These are phyloP conservation scores for Pythium dissotocum DNA, from an alignment of 352 stramenopile species.

Conservation along the genomic window DNA sequence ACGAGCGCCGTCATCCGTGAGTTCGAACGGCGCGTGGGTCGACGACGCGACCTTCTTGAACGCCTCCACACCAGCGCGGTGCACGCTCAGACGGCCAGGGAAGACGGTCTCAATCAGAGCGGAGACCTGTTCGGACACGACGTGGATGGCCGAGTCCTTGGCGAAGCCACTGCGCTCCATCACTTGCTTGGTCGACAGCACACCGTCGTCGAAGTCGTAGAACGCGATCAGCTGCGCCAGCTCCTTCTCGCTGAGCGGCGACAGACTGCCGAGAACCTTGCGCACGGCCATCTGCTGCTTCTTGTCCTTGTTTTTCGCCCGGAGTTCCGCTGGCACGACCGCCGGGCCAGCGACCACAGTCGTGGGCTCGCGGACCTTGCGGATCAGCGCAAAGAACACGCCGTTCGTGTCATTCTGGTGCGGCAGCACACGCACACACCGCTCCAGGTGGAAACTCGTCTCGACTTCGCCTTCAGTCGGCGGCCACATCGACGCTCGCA, in stretches of 20 bases:
- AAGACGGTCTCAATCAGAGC: constrained; percentile 39
- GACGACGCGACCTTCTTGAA: constrained; percentile 27
- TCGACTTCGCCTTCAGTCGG: constrained; percentile 53
- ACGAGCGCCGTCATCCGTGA: constrained; percentile 69
- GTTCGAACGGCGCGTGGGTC: constrained; percentile 33
- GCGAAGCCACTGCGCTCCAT: constrained; percentile 68
- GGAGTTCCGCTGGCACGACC: constrained; percentile 13
- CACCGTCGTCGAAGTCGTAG: constrained; percentile 33
- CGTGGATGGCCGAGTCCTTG: constrained; percentile 67
- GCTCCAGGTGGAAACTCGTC: constrained; percentile 73
- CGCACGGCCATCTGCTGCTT: constrained; percentile 52
- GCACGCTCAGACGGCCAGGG: constrained; percentile 53
- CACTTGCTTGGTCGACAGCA: constrained; percentile 31
- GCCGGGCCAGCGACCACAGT: constrained; percentile 38
- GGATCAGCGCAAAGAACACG: constrained; percentile 97
- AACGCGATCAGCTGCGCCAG: constrained; percentile 40
- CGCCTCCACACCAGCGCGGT: constrained; percentile 62
- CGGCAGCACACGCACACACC: constrained; percentile 94
- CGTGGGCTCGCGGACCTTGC: constrained; percentile 48
- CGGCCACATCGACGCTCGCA: constrained; percentile 85
- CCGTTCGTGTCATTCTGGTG: constrained; percentile 98
- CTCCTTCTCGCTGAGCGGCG: constrained; percentile 41
- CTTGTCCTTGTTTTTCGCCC: constrained; percentile 31
- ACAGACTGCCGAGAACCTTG: constrained; percentile 69
- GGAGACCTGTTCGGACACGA: constrained; percentile 59